These are phyloP conservation scores for Suhomyces anneliseae DNA, from an alignment of 1,139 yeast genomes.

Conservation along the genomic window DNA sequence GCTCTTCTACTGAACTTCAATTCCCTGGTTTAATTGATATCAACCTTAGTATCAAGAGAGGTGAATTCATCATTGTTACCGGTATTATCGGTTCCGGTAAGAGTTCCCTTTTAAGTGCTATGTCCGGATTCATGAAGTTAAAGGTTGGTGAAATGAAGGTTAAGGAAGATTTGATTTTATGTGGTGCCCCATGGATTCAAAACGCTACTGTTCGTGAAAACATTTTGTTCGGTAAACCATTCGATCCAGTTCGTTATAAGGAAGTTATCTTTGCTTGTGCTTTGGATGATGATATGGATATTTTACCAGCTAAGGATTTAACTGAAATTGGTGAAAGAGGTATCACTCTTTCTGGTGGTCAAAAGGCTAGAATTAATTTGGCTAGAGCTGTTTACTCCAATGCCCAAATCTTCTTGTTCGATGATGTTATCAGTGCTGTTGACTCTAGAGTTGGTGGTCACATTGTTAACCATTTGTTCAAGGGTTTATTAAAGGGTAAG, in stretches of 20 bases:
- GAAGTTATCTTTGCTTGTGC: constrained; percentile 39
- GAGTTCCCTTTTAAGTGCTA: constrained; percentile 37
- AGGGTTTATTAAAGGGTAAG: constrained; percentile 28
- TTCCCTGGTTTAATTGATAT: constrained; percentile 36
- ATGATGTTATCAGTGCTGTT: constrained; percentile 46
- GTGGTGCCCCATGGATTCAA: constrained; percentile 47
- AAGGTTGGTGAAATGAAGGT: constrained; percentile 29
- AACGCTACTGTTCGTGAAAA: constrained; percentile 46
- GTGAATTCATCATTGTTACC: constrained; percentile 40
- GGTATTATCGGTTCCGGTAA: constrained; percentile 46
- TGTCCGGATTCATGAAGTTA: constrained; percentile 40
- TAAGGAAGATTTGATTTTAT: constrained; percentile 30
- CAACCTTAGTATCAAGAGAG: constrained; percentile 26
- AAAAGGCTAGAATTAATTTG: constrained; percentile 43
- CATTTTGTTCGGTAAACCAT: constrained; percentile 38
- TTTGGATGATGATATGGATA: constrained; percentile 37
- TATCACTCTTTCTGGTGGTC: constrained; percentile 44
- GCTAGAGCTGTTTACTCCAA: constrained; percentile 44
- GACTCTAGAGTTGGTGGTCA: constrained; percentile 43
- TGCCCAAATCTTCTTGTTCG: constrained; percentile 34
- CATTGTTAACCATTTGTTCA: constrained; percentile 35
- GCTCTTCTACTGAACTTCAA: constrained; percentile 10
- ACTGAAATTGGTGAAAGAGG: constrained; percentile 49
- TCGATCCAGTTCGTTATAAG: constrained; percentile 29
- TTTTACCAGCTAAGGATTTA: constrained; percentile 36